These are phyloP conservation scores for Penicillium antarcticum DNA, from an alignment of 495 filamentous ascomycete species.

Conservation along the genomic window DNA sequence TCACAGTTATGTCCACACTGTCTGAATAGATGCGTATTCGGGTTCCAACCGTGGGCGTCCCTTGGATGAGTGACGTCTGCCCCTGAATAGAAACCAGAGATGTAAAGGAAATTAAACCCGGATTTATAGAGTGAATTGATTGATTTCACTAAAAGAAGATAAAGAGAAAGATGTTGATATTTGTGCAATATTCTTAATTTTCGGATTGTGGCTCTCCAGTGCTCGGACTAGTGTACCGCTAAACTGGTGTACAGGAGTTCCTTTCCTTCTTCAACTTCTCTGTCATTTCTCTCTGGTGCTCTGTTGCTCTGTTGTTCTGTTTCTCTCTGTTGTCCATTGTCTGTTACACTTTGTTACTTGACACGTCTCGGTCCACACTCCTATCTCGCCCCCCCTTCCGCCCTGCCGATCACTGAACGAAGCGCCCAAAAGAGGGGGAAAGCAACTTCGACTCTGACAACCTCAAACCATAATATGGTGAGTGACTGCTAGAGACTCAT, in stretches of 20 bases:
- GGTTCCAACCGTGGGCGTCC: neutral
- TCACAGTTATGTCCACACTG: too few species aligned
- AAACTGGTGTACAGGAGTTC: conserved; percentile 3
- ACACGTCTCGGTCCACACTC: conserved; percentile 6
- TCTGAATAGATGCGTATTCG: too few species aligned
- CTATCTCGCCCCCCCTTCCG: conserved; percentile 9
- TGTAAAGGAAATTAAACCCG: neutral
- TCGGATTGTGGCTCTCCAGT: neutral
- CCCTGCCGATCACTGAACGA: conserved; percentile 18
- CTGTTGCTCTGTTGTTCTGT: neutral
- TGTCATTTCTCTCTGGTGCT: neutral
- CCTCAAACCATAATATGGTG: conserved; percentile 15
- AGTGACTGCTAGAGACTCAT: conserved; percentile 10
- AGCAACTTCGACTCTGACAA: conserved; percentile 3
- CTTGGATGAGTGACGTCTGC: conserved; percentile 2
- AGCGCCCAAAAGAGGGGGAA: conserved; percentile 19
- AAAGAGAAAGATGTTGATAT: too few species aligned
- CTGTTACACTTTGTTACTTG: neutral
- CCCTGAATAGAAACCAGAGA: conserved; percentile 8
- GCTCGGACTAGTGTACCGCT: conserved; percentile 13
- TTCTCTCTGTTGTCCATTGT: too few species aligned
- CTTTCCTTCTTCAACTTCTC: neutral
- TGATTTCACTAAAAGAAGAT: neutral
- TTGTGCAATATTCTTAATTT: too few species aligned
- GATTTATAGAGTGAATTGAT: neutral